Base-by-base conservation (phyloP, 1,139 yeast species). In the Schwanniomyces etchellsii region DNA sequence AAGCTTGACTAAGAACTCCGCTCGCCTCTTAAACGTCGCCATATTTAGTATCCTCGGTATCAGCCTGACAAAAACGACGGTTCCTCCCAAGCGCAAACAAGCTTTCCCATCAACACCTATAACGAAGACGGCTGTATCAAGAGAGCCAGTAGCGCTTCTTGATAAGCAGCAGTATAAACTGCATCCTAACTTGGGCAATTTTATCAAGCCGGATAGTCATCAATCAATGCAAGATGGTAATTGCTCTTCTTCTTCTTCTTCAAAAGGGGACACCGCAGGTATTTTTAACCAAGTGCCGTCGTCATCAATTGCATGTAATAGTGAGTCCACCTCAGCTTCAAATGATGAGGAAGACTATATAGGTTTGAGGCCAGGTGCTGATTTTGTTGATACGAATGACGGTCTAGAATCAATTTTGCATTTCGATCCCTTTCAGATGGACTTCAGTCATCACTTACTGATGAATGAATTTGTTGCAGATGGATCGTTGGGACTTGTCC, bases 401-500 rank as follows among this genome's bases (percentile, higher is more conserved):
- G 39, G 35, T 16, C 40, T 59, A 13, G 65, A 60, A 17, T 50
- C 44, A 16, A 43, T 64, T 3, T 47, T 66, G 14, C 54, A 55
- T 31, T 64, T 64, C 40, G 72, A 66, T 38, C 72, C 71, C 4
- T 65, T 58, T 40, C 60, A 63, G 28, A 56, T 57, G 26, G 55
- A 56, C 35, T 40, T 59, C 24, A 52, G 51, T 32, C 57, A 63
- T 43, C 50, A 70, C 45, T 39, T 53, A 43, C 49, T 66, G 49
- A 51, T 65, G 42, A 63, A 63, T 39, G 81, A 75, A 38, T 77
- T 77, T 52, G 81, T 77, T 9, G 81, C 81, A 10, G 85, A 77
- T 55, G 83, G 83, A 1, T 77, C 84, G 0, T 52, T 77, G 28
- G 85, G 83, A 0, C 55, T 77, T 35, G 81, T 77, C 3, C 77